phyloP scores from a whole-genome alignment of 305 asterid species.

The Fraxinus sp. region DNA sequence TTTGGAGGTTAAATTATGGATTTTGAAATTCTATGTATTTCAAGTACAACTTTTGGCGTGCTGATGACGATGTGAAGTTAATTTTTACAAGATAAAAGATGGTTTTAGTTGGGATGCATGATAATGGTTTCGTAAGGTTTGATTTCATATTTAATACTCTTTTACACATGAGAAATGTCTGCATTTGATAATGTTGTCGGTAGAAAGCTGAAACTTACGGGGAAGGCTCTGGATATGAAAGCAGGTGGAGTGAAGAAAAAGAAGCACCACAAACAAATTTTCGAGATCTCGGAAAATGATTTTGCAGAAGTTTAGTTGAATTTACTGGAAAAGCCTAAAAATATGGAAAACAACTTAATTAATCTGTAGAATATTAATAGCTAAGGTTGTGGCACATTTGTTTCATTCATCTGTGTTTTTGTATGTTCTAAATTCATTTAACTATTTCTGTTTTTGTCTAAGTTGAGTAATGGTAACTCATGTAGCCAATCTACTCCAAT shows the following conservation, averaged over 20 bases:
- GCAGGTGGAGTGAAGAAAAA: conserved; percentile 67
- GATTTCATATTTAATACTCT: neutral
- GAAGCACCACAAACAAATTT: conserved; percentile 57
- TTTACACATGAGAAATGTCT: conserved; percentile 50
- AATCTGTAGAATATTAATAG: neutral
- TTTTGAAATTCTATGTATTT: too few species aligned
- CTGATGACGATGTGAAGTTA: too few species aligned
- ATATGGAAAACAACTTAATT: neutral
- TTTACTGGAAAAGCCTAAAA: neutral
- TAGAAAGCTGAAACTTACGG: conserved; percentile 86
- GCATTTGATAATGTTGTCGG: conserved; percentile 74
- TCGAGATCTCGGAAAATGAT: conserved; percentile 40
- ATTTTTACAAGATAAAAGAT: too few species aligned
- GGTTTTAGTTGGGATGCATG: too few species aligned
- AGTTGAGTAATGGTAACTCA: neutral
- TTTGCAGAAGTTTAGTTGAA: conserved; percentile 25
- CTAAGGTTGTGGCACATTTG: neutral
- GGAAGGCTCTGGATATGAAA: conserved; percentile 85
- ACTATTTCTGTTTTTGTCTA: neutral
- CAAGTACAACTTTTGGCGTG: too few species aligned
- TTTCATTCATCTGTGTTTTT: too few species aligned
- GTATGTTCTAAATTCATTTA: too few species aligned
- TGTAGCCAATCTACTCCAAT: neutral
- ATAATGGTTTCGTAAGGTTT: neutral
- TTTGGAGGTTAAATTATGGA: too few species aligned